These are phyloP conservation scores for Diaporthe nobilis DNA, from an alignment of 2,329 filamentous ascomycete species.

Conservation along the genomic window DNA sequence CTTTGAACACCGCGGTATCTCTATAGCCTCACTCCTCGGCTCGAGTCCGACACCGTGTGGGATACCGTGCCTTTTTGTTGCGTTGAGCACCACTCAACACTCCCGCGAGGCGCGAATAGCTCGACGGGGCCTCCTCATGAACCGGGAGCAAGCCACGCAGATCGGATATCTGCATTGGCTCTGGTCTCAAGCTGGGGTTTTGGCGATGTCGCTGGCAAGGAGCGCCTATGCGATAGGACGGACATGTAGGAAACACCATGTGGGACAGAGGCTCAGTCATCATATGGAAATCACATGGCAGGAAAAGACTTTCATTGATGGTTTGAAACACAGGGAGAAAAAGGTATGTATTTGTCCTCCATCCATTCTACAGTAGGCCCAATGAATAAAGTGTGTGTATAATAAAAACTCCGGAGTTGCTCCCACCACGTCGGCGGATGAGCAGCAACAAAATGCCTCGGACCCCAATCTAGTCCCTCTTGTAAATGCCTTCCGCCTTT, in stretches of 20 bases:
- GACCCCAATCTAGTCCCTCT: slow-evolving; percentile 19
- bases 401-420: slow-evolving; percentile 31
- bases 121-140: not conserved
- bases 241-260: no score
- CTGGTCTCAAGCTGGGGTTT: not conserved
- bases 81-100: no score
- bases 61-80: no score
- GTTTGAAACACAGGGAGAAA: not conserved
- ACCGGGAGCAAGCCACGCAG: not conserved
- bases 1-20: not conserved
- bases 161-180: not conserved
- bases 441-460: slow-evolving; percentile 27
- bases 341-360: slow-evolving; percentile 4
- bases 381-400: slow-evolving; percentile 33
- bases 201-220: no score
- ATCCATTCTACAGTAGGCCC: slow-evolving; percentile 20
- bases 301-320: no score
- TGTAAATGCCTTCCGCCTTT: slow-evolving; percentile 22
- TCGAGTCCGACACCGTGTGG: not conserved
- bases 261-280: not conserved
- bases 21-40: not conserved
- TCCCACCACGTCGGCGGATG: slow-evolving; percentile 12
- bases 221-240: not conserved
- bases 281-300: not conserved
- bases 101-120: not conserved